Conservation (phyloP, 306 rosid species). For the Delonix regia region DNA sequence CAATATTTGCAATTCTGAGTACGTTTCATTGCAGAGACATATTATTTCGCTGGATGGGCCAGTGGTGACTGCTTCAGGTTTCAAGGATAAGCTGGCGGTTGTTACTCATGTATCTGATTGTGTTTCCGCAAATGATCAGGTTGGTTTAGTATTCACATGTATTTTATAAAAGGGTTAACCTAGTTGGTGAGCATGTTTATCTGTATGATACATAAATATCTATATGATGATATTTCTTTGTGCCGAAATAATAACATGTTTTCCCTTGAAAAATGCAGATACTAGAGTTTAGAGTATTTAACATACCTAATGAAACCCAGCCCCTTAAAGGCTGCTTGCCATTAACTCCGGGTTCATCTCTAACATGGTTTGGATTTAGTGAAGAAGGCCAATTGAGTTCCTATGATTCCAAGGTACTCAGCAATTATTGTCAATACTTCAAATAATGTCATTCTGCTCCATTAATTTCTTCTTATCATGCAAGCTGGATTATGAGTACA, state of each 20-base stretch:
- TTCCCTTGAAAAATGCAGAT: conserved; percentile 55
- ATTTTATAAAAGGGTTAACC: neutral
- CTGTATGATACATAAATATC: neutral
- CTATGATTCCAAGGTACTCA: conserved; percentile 83
- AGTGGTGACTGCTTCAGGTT: conserved; percentile 93
- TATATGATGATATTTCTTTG: neutral
- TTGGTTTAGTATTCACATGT: conserved; percentile 33
- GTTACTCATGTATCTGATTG: conserved; percentile 79
- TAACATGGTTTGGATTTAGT: conserved; percentile 89
- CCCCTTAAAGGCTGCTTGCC: conserved; percentile 71
- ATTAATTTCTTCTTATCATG: conserved; percentile 23
- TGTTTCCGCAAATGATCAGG: conserved; percentile 85
- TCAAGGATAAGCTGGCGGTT: conserved; percentile 80
- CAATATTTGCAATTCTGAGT: conserved; percentile 34
- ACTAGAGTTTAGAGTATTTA: conserved; percentile 71
- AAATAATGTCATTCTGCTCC: conserved; percentile 5
- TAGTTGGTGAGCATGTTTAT: conserved; percentile 21
- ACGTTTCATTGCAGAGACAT: conserved; percentile 65
- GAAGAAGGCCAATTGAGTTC: conserved; percentile 88
- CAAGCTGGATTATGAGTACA: conserved; percentile 25
- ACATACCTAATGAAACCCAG: conserved; percentile 59
- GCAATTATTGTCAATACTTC: conserved; percentile 11
- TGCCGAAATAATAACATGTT: conserved; percentile 31
- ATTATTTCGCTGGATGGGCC: conserved; percentile 83
- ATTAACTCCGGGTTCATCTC: conserved; percentile 81